Conservation (phyloP, 2,329 filamentous ascomycete genomes). For the Neophaeococcomyces aloes region DNA sequence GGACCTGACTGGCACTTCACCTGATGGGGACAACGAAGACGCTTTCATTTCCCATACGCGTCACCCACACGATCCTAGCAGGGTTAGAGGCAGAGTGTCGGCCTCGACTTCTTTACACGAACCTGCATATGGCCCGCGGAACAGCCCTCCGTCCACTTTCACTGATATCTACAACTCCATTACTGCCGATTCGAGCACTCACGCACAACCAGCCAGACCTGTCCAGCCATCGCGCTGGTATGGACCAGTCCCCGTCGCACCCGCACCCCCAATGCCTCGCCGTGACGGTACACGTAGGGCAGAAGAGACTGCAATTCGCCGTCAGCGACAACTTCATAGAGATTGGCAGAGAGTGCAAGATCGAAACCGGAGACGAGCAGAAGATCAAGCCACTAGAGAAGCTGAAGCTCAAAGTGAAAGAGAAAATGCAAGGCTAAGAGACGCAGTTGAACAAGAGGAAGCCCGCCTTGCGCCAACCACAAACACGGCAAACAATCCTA, state of each 20-base stretch:
- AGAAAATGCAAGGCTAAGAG: not conserved
- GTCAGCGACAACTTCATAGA: not conserved
- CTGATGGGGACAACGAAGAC: conserved; percentile 10
- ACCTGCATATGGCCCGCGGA: conserved; percentile 14
- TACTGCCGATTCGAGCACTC: not conserved
- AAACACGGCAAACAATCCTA: not conserved
- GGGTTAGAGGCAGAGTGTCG: conserved; percentile 5
- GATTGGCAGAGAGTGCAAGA: conserved; percentile 1
- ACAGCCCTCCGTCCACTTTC: conserved; percentile 8
- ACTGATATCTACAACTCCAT: conserved; percentile 3
- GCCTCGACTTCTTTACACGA: conserved; percentile 13
- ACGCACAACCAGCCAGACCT: not conserved
- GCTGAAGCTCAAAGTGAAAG: not conserved
- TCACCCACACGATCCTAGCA: conserved; percentile 16
- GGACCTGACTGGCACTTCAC: conserved; percentile 15
- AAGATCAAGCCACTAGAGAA: conserved; percentile 4
- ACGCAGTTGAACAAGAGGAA: not conserved
- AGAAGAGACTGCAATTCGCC: conserved; percentile 1
- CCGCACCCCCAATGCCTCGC: too few species aligned
- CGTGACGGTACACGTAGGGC: not conserved
- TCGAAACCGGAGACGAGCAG: conserved; percentile 2
- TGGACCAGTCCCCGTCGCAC: not conserved
- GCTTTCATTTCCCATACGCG: conserved; percentile 17
- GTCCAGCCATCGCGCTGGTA: not conserved
- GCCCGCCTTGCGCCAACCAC: not conserved